These are phyloP conservation scores for Iris macrosiphon DNA, from an alignment of 106 monocot genomes.

Conservation along the genomic window DNA sequence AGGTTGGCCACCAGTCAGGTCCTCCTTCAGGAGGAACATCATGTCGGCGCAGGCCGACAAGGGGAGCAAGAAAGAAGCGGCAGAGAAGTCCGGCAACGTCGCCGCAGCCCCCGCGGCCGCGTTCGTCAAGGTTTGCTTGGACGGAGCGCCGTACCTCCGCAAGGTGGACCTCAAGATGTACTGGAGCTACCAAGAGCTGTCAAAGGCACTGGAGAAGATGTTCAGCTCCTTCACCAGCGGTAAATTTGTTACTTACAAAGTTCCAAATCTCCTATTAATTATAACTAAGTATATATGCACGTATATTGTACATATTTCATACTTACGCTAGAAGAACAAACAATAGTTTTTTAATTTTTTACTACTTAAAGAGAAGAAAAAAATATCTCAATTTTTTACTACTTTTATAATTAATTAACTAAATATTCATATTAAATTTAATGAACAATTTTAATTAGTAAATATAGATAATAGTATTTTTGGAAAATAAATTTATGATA, in stretches of 20 bases:
- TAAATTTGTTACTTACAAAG: conserved; percentile 6
- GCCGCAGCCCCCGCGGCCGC: conserved; percentile 9
- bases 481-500: no score
- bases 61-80: conserved; percentile 13
- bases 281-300: no score
- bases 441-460: no score
- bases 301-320: no score
- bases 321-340: no score
- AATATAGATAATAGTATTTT: no score
- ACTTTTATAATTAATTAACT: no score
- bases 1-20: conserved; percentile 73
- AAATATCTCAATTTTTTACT: no score
- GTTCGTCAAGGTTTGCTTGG: conserved; percentile 81
- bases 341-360: no score
- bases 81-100: background rate
- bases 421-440: no score
- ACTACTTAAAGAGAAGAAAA: no score
- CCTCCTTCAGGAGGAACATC: conserved; percentile 54
- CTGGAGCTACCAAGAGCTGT: conserved; percentile 56
- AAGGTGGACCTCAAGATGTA: conserved; percentile 83
- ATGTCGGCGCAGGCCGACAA: conserved; percentile 8
- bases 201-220: conserved; percentile 59
- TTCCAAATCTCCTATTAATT: no score
- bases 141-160: conserved; percentile 81
- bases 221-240: conserved; percentile 56